Percentiles rank a stretch among this genome's conserved stretches.
These are phyloP conservation scores for Xylaria longipes DNA, from an alignment of 495 filamentous ascomycete genomes.

Conservation along the genomic window DNA sequence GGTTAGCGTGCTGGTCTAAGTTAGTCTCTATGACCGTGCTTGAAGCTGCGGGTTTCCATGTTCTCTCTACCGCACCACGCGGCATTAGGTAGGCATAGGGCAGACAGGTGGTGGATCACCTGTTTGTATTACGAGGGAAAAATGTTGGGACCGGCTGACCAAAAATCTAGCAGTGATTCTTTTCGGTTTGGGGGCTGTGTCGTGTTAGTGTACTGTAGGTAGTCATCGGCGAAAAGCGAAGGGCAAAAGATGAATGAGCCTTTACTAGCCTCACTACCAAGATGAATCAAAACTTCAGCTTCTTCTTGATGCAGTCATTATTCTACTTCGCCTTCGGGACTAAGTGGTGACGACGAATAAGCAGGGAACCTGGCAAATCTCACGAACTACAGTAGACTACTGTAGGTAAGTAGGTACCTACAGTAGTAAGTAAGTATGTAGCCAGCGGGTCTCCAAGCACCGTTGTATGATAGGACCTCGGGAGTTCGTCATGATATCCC, in stretches of 20 bases:
- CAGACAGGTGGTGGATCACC: slow-evolving; percentile 16
- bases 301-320: neutral
- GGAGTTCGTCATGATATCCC: neutral
- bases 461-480: neutral
- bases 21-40: neutral
- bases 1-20: neutral
- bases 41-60: neutral
- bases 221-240: slow-evolving; percentile 22
- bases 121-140: slow-evolving; percentile 3
- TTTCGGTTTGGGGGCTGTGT: slow-evolving; percentile 16
- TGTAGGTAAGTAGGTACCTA: too few species aligned
- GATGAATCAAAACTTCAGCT: neutral
- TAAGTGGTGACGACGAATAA: neutral
- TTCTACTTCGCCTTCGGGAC: neutral
- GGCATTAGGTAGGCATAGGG: slow-evolving; percentile 12
- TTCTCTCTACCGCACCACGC: slow-evolving; percentile 10
- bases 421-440: neutral
- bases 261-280: neutral
- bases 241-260: neutral
- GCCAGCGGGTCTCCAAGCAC: neutral
- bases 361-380: neutral
- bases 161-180: slow-evolving; percentile 1
- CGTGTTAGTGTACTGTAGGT: neutral
- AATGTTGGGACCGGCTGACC: slow-evolving; percentile 21
- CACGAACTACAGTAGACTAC: neutral